Conservation (phyloP, 768 basidiomycete species). For the Heimioporus sp. region DNA sequence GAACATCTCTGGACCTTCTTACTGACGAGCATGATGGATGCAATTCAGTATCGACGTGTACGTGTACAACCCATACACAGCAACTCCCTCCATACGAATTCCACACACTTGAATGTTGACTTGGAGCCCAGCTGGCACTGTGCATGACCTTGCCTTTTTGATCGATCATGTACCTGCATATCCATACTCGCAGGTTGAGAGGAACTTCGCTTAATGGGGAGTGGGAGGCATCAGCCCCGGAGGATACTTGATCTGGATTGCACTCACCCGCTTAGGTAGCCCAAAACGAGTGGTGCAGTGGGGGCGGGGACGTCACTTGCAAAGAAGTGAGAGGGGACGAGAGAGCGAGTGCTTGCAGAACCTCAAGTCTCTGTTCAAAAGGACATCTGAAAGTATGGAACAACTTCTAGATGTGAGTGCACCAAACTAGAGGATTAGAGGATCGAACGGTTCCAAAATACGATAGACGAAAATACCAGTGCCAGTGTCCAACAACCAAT, state of each 20-base stretch:
- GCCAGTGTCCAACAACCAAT: too few species aligned
- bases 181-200: slow-evolving; percentile 67
- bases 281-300: too few species aligned
- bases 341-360: too few species aligned
- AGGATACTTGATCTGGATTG: slow-evolving; percentile 81
- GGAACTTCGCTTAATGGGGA: slow-evolving; percentile 63
- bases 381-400: too few species aligned
- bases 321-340: too few species aligned
- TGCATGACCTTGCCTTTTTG: slow-evolving; percentile 73
- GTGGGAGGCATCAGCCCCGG: slow-evolving; percentile 78
- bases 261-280: slow-evolving; percentile 42
- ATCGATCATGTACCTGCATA: slow-evolving; percentile 77
- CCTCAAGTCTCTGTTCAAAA: too few species aligned
- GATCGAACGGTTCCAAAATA: too few species aligned
- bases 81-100: neutral
- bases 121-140: slow-evolving; percentile 48
- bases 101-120: slow-evolving; percentile 4
- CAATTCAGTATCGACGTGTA: slow-evolving; percentile 29
- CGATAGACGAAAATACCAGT: too few species aligned
- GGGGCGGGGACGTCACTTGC: too few species aligned
- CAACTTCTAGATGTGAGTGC: too few species aligned
- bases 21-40: slow-evolving; percentile 4
- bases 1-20: neutral
- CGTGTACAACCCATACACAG: slow-evolving; percentile 31
- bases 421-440: too few species aligned